These are phyloP conservation scores for Pisolithus microcarpus DNA, from an alignment of 768 basidiomycete genomes.

Conservation along the genomic window DNA sequence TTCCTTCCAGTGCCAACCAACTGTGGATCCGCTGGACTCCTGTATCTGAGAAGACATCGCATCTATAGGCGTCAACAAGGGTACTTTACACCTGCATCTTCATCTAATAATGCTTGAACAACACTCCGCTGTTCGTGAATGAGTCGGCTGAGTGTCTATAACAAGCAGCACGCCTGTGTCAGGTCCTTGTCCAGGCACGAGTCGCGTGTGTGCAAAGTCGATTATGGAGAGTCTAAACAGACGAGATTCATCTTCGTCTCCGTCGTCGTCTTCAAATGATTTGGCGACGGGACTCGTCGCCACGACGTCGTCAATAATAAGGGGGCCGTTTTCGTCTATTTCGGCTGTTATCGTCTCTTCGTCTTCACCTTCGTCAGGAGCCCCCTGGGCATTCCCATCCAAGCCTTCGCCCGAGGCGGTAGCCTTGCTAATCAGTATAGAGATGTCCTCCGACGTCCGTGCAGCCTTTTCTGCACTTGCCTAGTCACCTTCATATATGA, in stretches of 20 bases:
- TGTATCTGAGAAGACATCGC: too few species aligned
- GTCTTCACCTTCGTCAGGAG: constrained; percentile 30
- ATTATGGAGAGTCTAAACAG: constrained; percentile 89
- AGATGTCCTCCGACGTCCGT: constrained; percentile 28
- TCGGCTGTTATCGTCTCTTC: constrained; percentile 34
- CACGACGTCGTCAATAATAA: constrained; percentile 12
- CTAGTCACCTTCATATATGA: constrained; percentile 32
- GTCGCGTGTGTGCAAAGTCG: constrained; percentile 87
- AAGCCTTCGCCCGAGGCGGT: constrained; percentile 23
- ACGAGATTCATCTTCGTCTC: constrained; percentile 42
- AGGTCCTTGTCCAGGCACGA: constrained; percentile 62
- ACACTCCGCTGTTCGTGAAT: constrained; percentile 51
- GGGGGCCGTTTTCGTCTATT: constrained; percentile 22
- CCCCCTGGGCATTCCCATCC: constrained; percentile 7
- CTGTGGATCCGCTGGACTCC: too few species aligned
- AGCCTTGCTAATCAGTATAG: constrained; percentile 7
- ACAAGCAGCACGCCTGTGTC: constrained; percentile 76
- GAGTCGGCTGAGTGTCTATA: constrained; percentile 54
- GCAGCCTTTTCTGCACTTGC: too few species aligned
- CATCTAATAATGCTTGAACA: constrained; percentile 18
- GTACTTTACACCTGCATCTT: too few species aligned
- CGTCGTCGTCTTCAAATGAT: constrained; percentile 23
- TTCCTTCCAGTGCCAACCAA: too few species aligned
- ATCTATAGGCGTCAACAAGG: too few species aligned
- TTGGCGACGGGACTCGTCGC: constrained; percentile 20